Conservation (phyloP, 2,329 filamentous ascomycete genomes). For the Aspergillus sp. region DNA sequence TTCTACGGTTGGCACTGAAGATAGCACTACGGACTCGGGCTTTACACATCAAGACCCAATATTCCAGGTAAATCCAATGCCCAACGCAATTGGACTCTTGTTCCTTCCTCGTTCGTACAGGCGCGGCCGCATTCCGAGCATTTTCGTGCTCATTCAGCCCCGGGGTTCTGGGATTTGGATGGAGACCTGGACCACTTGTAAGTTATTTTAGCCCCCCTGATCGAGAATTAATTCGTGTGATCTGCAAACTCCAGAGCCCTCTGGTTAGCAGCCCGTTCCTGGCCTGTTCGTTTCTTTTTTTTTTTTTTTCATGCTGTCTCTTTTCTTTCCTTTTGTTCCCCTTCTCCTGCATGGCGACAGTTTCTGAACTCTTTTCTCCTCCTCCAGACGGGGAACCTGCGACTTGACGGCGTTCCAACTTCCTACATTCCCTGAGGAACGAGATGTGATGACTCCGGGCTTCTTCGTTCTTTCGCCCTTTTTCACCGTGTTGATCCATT, state of each 20-base stretch:
- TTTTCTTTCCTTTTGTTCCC: background rate
- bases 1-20: background rate
- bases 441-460: conserved; percentile 3
- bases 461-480: conserved; percentile 4
- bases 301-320: background rate
- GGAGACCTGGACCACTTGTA: conserved; percentile 5
- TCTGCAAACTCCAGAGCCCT: conserved; percentile 13
- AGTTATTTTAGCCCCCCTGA: conserved; percentile 7
- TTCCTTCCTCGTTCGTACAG: background rate
- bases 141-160: background rate
- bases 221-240: conserved; percentile 13
- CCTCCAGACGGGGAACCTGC: background rate
- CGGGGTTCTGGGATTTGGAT: background rate
- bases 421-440: background rate
- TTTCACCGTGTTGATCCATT: conserved; percentile 1
- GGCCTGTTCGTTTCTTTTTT: background rate
- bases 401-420: background rate
- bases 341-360: background rate
- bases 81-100: background rate
- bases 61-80: background rate
- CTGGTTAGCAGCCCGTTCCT: conserved; percentile 1
- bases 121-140: background rate
- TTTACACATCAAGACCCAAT: background rate
- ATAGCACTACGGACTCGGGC: background rate
- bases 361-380: background rate